Evolutionary conservation across 169 alveolate genomes (phyloP), one percentile per base, ranked within the genome.

Genomic region (Babesia bigemina): DNA sequence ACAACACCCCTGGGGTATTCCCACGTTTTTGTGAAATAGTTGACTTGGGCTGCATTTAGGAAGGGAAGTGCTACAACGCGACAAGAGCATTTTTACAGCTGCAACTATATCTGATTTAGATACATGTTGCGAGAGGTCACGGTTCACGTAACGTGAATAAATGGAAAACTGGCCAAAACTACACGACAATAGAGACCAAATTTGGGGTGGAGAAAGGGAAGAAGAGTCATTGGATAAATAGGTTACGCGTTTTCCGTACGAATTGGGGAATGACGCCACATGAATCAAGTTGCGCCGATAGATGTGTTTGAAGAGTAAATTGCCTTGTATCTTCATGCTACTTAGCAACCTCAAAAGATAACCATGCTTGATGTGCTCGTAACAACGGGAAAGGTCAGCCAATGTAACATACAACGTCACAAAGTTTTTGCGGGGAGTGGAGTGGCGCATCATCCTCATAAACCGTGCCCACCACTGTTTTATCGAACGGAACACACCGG

Each of bases 1-100:
- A 65, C 86, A 75, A 50, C 90, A 83, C 3, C 90, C 90, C 83
- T 83, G 90, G 6, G 90, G 90, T 22, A 83, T 75, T 26, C 90
- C 90, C 21, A 72, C 49, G 53, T 29, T 33, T 29, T 28, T 28
- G n/a, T 49, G 63, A 0, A 81, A 61, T 19, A 36, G 42, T 33
- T 9, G 2, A n/a, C 36, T 47, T n/a, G 60, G 42, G 21, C 55
- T 47, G 19, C 48, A 47, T 62, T 71, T 81, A 2, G 88, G 88
- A 28, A 81, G 74, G 6, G 70, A 29, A 1, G 63, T 28, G 29
- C 44, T 36, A 22, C 22, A 63, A 14, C 48, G 70, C 28, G 62
- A 24, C 44, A 81, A 63, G 24, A 81, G 55, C 26, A 48, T 24
- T n/a, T 53, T 56, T 14, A 81, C 85, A 29, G 75, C 65, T 17